Evolutionary conservation across 345 rosid species (phyloP).

Genomic region (Excoecaria agallocha): DNA sequence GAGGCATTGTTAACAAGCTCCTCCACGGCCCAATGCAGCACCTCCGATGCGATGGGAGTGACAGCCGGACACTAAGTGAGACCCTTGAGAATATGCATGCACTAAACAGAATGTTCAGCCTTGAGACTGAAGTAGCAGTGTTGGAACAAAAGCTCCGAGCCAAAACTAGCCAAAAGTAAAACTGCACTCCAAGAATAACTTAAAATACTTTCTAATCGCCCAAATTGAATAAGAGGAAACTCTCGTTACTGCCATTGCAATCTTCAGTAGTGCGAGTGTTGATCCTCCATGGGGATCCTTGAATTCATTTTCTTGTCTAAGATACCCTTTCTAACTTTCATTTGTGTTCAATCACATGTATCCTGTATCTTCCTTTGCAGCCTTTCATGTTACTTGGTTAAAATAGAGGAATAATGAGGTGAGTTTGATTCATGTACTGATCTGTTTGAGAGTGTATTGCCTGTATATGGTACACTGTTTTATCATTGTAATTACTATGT

Average conservation of each 20-base stretch:
- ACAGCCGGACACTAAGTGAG: slow-evolving; percentile 68
- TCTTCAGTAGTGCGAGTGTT: background rate
- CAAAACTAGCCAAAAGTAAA: slow-evolving; percentile 47
- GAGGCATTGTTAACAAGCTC: slow-evolving; percentile 89
- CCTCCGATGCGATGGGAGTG: slow-evolving; percentile 88
- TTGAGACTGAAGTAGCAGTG: slow-evolving; percentile 67
- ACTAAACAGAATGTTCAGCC: slow-evolving; percentile 90
- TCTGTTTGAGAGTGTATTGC: background rate
- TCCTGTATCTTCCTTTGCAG: slow-evolving; percentile 9
- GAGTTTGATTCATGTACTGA: slow-evolving; percentile 22
- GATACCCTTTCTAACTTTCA: slow-evolving; percentile 16
- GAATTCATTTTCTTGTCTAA: slow-evolving; percentile 22
- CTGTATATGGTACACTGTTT: background rate
- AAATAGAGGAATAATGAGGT: slow-evolving; percentile 4
- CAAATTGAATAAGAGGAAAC: slow-evolving; percentile 11
- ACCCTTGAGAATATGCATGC: slow-evolving; percentile 97
- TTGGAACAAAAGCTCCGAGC: slow-evolving; percentile 84
- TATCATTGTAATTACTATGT: slow-evolving; percentile 8
- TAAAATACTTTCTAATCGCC: background rate
- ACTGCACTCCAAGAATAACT: background rate
- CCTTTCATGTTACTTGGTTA: slow-evolving; percentile 17
- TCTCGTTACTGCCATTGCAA: background rate
- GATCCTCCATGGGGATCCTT: slow-evolving; percentile 19
- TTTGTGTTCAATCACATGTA: slow-evolving; percentile 2
- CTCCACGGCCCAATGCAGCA: slow-evolving; percentile 99